Percentiles rank a stretch among this genome's conserved stretches.
Evolutionary conservation across 2,329 filamentous ascomycete genomes (phyloP).

Genomic region (Colletotrichum sp.): DNA sequence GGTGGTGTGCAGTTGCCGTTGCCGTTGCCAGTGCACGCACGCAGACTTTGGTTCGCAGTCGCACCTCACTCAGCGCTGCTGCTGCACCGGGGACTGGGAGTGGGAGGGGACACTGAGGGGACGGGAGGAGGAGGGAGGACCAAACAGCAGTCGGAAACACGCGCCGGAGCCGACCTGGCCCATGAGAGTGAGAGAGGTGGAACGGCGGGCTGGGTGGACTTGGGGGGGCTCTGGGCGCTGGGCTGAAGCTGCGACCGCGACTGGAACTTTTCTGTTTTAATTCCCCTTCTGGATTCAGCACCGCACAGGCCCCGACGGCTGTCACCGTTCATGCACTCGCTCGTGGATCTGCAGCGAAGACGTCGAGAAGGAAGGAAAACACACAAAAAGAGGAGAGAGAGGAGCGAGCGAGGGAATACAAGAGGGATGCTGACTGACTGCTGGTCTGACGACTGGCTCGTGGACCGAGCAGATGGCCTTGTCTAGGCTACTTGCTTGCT

Average conservation of each 20-base stretch:
- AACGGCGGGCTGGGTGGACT: neutral
- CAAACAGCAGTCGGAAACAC: slow-evolving; percentile 21
- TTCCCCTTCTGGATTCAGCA: neutral
- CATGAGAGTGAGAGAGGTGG: neutral
- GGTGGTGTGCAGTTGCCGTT: neutral
- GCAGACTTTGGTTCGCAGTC: neutral
- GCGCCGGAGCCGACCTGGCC: slow-evolving; percentile 20
- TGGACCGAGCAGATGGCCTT: neutral
- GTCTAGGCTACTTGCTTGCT: neutral
- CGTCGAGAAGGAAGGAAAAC: neutral
- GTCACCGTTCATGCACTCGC: neutral
- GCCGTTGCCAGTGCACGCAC: neutral
- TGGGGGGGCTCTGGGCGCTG: neutral
- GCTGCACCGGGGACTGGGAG: neutral
- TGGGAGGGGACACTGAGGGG: neutral
- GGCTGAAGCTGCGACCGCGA: neutral
- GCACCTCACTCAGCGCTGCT: neutral
- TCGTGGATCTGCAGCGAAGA: neutral
- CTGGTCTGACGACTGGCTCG: neutral
- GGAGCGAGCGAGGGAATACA: neutral
- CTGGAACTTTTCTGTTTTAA: neutral
- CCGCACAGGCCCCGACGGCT: neutral
- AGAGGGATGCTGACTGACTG: neutral
- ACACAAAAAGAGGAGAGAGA: neutral
- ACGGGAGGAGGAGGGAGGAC: neutral